Base-by-base conservation (phyloP, 768 basidiomycete species). In the Amanita molliuscula region DNA sequence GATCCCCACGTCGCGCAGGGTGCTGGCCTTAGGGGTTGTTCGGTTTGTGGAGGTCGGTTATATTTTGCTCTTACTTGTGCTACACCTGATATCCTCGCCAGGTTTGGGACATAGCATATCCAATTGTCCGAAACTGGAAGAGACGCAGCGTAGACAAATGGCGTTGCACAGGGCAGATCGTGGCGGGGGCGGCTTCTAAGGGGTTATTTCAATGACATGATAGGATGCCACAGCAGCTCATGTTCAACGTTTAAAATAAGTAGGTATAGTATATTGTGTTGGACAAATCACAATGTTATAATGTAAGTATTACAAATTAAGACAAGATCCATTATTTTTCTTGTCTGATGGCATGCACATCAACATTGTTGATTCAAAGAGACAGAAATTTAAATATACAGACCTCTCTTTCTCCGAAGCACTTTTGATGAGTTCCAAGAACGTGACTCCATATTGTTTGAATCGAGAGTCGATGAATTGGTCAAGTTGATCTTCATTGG, bases 61-160 rank as follows among this genome's bases (percentile, higher is more conserved):
- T 15, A 4, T 9, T 26, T 35, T 18, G 8, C 3, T 23, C 15
- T 7, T n/a, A 11, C 3, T 29, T 45, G 28, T 26, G 4, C n/a
- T 25, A 47, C 4, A 20, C 15, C 28, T 25, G 4, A 15, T 49
- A 25, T 51, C 47, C 34, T 44, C 37, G 50, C n/a, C 25, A 52
- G 28, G 7, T 15, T 7, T 59, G 88, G 88, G 93, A 63, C 96
- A 99, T 58, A 82, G 81, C 20, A 88, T 98, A 49, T 82, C 85
- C 6, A 94, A 94, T 60, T 99, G 96, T 61, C 96, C 96, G 16
- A 99, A 98, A 66, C 71, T 96, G 54, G 94, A 97, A 66, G 96
- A 99, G 56, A 78, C 82, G 0, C 91, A 96, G 61, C 73, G 94
- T 46, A 70, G 96, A 58, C 86, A 88, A 65, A 85, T 94, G 78